A percentile compares a stretch with the other conserved stretches of the same genome.
These are phyloP conservation scores for Eurotiales sp. DNA, from an alignment of 2,329 filamentous ascomycete species.

Conservation along the genomic window DNA sequence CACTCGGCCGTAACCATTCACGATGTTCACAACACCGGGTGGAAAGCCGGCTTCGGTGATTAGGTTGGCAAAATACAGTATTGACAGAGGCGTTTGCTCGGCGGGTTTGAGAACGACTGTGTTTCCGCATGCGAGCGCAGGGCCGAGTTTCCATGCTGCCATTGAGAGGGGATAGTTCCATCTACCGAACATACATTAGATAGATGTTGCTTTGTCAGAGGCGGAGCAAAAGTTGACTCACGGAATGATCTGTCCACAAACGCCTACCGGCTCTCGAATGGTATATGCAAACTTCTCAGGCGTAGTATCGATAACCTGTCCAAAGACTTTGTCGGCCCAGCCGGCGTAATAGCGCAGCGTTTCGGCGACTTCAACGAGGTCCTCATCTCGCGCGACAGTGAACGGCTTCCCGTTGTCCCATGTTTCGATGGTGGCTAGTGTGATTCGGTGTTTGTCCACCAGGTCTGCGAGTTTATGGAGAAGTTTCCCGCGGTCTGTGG, in stretches of 20 bases:
- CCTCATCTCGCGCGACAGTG: constrained; percentile 58
- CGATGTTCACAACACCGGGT: constrained; percentile 70
- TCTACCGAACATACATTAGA: neutral
- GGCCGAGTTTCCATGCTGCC: constrained; percentile 65
- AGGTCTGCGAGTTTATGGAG: constrained; percentile 26
- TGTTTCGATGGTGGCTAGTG: constrained; percentile 26
- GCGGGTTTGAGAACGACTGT: constrained; percentile 56
- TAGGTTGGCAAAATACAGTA: constrained; percentile 61
- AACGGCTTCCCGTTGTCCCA: constrained; percentile 58
- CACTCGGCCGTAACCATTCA: constrained; percentile 66
- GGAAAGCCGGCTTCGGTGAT: constrained; percentile 72
- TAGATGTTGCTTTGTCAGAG: neutral
- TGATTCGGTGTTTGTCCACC: constrained; percentile 23
- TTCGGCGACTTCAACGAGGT: constrained; percentile 59
- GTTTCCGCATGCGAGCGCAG: constrained; percentile 55
- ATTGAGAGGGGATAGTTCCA: constrained; percentile 80
- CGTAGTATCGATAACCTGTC: constrained; percentile 69
- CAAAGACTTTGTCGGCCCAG: constrained; percentile 74
- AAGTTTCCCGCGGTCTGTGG: constrained; percentile 22
- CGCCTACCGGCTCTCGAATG: constrained; percentile 70
- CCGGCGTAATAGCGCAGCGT: constrained; percentile 72
- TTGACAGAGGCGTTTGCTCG: constrained; percentile 56
- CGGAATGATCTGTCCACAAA: constrained; percentile 73
- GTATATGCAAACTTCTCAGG: constrained; percentile 72
- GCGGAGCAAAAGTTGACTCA: neutral